Conservation (phyloP, 441 rosid genomes). For the Melianthus villosus region DNA sequence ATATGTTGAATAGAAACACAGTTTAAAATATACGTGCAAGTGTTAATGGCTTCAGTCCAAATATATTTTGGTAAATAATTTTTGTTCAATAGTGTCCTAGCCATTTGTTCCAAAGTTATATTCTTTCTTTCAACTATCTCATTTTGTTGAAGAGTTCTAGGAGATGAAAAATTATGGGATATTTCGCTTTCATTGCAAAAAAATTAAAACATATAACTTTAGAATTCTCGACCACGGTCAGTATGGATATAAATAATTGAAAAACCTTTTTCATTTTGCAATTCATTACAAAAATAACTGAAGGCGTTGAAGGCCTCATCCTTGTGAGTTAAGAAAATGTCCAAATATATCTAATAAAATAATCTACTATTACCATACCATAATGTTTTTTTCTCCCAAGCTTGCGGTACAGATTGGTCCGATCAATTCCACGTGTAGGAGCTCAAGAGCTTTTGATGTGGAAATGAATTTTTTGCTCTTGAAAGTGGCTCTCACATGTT, state of each 20-base stretch:
- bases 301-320: not conserved
- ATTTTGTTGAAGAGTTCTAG: not conserved
- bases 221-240: not conserved
- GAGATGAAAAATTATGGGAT: not conserved
- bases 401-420: not conserved
- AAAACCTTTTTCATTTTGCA: not conserved
- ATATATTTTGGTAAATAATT: too few relatives aligned
- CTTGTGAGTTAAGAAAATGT: not conserved
- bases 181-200: not conserved
- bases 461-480: too few relatives aligned
- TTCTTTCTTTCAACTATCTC: not conserved
- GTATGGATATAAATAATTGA: not conserved
- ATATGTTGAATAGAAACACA: not conserved
- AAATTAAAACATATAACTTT: not conserved
- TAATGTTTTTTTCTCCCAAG: not conserved
- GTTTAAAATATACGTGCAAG: too few relatives aligned
- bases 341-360: not conserved
- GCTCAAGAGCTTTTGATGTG: too few relatives aligned
- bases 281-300: not conserved
- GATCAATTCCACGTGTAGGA: too few relatives aligned
- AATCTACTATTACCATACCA: not conserved
- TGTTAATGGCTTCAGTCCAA: too few relatives aligned
- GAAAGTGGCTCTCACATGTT: too few relatives aligned
- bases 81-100: not conserved
- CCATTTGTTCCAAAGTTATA: not conserved